phyloP scores from a whole-genome alignment of 192 early-diverging fungal genomes.

The Podila epigama region DNA sequence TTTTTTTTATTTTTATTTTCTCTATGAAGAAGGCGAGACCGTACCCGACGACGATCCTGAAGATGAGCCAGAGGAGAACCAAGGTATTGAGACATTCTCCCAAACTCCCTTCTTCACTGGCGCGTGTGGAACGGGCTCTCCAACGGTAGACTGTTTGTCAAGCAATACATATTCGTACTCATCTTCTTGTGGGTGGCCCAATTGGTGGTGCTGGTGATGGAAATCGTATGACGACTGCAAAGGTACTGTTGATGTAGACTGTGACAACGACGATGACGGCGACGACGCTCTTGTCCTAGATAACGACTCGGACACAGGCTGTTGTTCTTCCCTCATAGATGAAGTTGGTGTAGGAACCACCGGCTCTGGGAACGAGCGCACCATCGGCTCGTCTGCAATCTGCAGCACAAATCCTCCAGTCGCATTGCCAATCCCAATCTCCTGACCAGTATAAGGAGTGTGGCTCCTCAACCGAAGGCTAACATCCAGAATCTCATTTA shows the following conservation, averaged over 20 bases:
- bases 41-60: conserved; percentile 10
- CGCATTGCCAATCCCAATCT: conserved; percentile 39
- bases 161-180: conserved; percentile 32
- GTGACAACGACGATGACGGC: neutral
- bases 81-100: conserved; percentile 21
- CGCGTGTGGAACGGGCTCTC: neutral
- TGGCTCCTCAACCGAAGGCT: conserved; percentile 54
- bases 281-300: neutral
- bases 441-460: conserved; percentile 51
- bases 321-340: neutral
- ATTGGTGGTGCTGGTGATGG: conserved; percentile 38
- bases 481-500: conserved; percentile 60
- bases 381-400: conserved; percentile 39
- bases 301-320: neutral
- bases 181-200: conserved; percentile 17
- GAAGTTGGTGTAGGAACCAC: neutral
- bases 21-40: neutral
- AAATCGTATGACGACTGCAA: conserved; percentile 44
- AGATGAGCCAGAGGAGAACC: conserved; percentile 36
- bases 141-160: conserved; percentile 17
- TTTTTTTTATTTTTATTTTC: neutral
- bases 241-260: neutral
- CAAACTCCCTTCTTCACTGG: conserved; percentile 27
- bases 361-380: conserved; percentile 33
- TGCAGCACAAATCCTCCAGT: conserved; percentile 39